Base-by-base conservation (phyloP, 2,329 filamentous ascomycete genomes). In the Cryphonectria parasitica region DNA sequence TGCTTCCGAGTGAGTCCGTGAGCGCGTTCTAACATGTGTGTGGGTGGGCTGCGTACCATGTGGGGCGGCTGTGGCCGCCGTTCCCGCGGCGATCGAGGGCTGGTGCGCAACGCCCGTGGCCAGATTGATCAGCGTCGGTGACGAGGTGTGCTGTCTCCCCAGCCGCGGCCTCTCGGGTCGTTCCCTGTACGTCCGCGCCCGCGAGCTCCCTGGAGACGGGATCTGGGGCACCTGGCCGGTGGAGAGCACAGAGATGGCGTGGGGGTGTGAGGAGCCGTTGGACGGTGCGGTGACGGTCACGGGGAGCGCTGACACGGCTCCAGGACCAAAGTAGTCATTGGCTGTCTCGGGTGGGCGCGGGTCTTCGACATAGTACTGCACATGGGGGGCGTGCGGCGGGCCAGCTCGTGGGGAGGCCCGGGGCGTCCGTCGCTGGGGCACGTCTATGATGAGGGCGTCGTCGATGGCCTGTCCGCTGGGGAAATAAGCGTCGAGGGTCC, bases 361-460 rank as follows among this genome's bases (percentile, higher is more conserved):
- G 31, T 92, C 90, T 39, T 94, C 91, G 73, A 83, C 80, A 77
- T 88, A 87, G 77, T 88, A 89, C 72, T 84, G 83, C 62, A 80
- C 72, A 60, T 79, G 78, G 22, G 82, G 78, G 62, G 80, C 77
- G 74, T 83, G 80, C 62, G 83, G 78, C 69, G 86, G 81, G 75
- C 83, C 85, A 10, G 81, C 79, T 71, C 90, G 86, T 2, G 95
- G 95, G 13, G 94, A 97, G 15, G 92, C 90, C 75, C 91, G 92
- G 1, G 95, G 94, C 0, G 93, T 95, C 71, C 91, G 88, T 68
- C 90, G 89, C 49, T 86, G 83, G 22, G 94, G 93, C 28, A 97
- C 90, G 76, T 98, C 95, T 77, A 99, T 97, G 74, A 98, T 79
- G 72, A 99, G 86, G 10, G 96, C 96, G 78, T 99, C 96, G 68